Percentiles rank a stretch among this genome's conserved stretches.
These are phyloP conservation scores for Trypanosoma cruzi DNA, from an alignment of 208 protist species.

Conservation along the genomic window DNA sequence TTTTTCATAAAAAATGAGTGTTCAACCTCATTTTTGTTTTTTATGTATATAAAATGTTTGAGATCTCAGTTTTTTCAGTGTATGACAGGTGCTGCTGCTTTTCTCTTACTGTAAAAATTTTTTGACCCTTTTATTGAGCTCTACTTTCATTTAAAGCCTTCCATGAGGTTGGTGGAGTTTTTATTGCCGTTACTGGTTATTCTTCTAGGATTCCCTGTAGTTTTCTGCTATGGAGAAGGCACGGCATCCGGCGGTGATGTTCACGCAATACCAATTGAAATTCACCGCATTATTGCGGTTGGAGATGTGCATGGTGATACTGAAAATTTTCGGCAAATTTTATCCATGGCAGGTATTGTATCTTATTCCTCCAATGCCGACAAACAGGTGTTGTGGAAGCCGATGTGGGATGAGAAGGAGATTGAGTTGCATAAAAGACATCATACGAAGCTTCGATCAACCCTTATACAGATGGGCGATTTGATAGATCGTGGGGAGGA, in stretches of 20 bases:
- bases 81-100: no score
- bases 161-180: no score
- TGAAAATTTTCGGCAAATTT: constrained; percentile 53
- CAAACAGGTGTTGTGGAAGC: constrained; percentile 30
- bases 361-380: constrained; percentile 10
- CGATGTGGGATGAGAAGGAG: constrained; percentile 21
- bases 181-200: not conserved
- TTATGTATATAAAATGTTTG: no score
- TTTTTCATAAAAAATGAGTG: no score
- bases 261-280: constrained; percentile 27
- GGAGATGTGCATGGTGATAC: constrained; percentile 82
- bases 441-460: constrained; percentile 38
- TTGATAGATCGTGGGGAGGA: constrained; percentile 78
- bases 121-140: no score
- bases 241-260: constrained; percentile 39
- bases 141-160: no score
- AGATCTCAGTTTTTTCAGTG: no score
- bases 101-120: no score
- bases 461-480: constrained; percentile 83
- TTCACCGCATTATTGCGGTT: constrained; percentile 67
- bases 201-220: not conserved
- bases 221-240: constrained; percentile 30
- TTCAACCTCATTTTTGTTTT: no score
- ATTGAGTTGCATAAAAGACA: constrained; percentile 13
- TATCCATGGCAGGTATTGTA: constrained; percentile 49